These are phyloP conservation scores for Sugiyamaella sp. DNA, from an alignment of 1,139 yeast genomes.

Conservation along the genomic window DNA sequence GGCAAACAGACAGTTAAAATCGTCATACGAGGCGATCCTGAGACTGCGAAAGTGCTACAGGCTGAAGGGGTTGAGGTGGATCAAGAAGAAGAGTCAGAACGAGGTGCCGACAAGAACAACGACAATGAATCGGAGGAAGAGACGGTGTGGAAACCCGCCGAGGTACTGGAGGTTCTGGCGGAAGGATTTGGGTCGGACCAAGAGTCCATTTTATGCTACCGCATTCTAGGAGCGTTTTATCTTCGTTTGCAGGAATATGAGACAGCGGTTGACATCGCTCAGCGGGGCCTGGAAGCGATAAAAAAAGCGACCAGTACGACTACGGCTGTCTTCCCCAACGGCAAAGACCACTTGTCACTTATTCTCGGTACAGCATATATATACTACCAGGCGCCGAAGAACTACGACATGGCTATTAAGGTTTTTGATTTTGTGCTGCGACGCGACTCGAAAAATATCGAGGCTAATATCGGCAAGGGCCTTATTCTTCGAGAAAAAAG, in stretches of 20 bases:
- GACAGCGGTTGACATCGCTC: slow-evolving; percentile 62
- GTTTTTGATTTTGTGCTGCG: slow-evolving; percentile 65
- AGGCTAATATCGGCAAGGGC: slow-evolving; percentile 82
- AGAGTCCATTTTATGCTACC: slow-evolving; percentile 60
- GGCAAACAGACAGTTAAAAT: slow-evolving; percentile 23
- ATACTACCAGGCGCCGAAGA: slow-evolving; percentile 86
- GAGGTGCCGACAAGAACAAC: slow-evolving; percentile 8
- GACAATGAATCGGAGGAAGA: slow-evolving; percentile 30
- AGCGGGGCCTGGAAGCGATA: slow-evolving; percentile 60
- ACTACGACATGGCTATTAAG: slow-evolving; percentile 71
- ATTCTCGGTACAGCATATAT: slow-evolving; percentile 78
- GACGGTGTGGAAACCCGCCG: slow-evolving; percentile 49
- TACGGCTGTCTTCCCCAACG: slow-evolving; percentile 52
- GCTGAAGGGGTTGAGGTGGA: slow-evolving; percentile 2
- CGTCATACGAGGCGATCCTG: slow-evolving; percentile 19
- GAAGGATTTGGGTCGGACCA: slow-evolving; percentile 55
- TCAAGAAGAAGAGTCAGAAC: slow-evolving; percentile 5
- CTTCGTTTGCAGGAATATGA: slow-evolving; percentile 65
- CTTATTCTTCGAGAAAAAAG: slow-evolving; percentile 70
- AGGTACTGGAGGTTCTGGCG: slow-evolving; percentile 55
- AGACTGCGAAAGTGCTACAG: slow-evolving; percentile 11
- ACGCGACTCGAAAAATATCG: slow-evolving; percentile 54
- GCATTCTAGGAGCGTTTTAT: slow-evolving; percentile 66
- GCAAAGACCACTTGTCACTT: slow-evolving; percentile 64
- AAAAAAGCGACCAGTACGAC: slow-evolving; percentile 49